Conservation (phyloP, 805 yeast genomes). For the Lachancea mirantina region DNA sequence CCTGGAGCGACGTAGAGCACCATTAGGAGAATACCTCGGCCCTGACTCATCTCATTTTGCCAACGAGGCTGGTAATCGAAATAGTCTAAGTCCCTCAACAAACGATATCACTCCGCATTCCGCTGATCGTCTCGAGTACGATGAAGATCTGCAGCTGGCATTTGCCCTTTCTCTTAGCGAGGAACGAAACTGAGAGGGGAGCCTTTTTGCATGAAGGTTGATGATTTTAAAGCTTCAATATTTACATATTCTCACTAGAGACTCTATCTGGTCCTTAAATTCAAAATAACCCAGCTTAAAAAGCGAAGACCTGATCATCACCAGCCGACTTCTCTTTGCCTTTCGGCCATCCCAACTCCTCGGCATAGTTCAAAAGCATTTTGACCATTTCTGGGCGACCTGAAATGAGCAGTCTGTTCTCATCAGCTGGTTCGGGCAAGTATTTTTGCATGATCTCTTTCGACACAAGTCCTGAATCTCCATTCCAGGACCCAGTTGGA, state of each 20-base stretch:
- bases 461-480: conserved; percentile 53
- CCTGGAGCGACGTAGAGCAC: conserved; percentile 5
- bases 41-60: neutral
- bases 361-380: conserved; percentile 41
- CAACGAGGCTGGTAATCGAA: neutral
- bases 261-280: no score
- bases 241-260: no score
- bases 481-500: conserved; percentile 48
- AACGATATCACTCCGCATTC: no score
- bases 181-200: no score
- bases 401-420: conserved; percentile 59
- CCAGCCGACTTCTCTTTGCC: conserved; percentile 40
- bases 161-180: conserved; percentile 29
- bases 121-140: conserved; percentile 11
- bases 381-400: conserved; percentile 70
- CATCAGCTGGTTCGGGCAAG: conserved; percentile 43
- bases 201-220: no score
- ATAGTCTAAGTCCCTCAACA: no score
- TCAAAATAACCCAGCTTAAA: no score
- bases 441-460: conserved; percentile 47
- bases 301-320: conserved; percentile 54
- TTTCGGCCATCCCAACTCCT: conserved; percentile 52
- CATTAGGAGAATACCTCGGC: conserved; percentile 6
- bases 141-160: conserved; percentile 29
- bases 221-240: no score